A percentile compares a stretch with the other conserved stretches of the same genome.
Evolutionary conservation across 1,284 basidiomycete genomes (phyloP).

Genomic region (Agaricales sp.): DNA sequence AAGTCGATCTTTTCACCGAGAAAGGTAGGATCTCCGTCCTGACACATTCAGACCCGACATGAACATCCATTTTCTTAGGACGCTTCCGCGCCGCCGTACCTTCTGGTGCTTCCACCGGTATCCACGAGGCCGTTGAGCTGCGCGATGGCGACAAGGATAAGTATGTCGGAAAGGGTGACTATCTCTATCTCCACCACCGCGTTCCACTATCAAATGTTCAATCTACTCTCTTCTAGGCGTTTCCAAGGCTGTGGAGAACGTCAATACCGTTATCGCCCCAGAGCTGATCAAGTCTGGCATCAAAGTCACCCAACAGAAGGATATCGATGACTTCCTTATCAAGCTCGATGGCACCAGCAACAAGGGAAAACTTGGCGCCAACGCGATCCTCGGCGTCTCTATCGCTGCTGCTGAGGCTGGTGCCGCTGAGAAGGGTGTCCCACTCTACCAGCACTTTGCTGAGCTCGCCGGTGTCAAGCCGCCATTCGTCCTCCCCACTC

Average conservation of each 20-base stretch:
- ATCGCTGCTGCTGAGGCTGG: constrained; percentile 94
- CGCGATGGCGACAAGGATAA: constrained; percentile 91
- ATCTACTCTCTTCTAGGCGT: constrained; percentile 52
- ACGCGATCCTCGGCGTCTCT: constrained; percentile 98
- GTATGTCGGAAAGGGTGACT: constrained; percentile 91
- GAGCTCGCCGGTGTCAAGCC: constrained; percentile 90
- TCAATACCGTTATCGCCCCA: constrained; percentile 89
- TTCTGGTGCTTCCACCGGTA: constrained; percentile 96
- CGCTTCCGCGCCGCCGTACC: constrained; percentile 94
- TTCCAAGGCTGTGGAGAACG: constrained; percentile 87
- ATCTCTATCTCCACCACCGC: constrained; percentile 6
- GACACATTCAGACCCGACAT: constrained; percentile 5
- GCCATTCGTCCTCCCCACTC: constrained; percentile 86
- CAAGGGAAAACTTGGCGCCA: constrained; percentile 99
- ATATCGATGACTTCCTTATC: constrained; percentile 97
- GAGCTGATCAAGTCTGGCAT: constrained; percentile 83
- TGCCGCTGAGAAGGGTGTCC: constrained; percentile 89
- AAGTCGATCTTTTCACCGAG: constrained; percentile 85
- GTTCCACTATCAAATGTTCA: background rate
- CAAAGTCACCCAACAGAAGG: constrained; percentile 88
- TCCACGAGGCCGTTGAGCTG: constrained; percentile 98
- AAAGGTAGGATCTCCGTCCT: constrained; percentile 46
- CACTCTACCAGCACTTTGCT: constrained; percentile 95
- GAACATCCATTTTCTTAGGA: constrained; percentile 36
- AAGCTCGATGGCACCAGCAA: constrained; percentile 96